Evolutionary conservation across 75 land plant genomes (phyloP).

Genomic region (Cupressus sempervirens): DNA sequence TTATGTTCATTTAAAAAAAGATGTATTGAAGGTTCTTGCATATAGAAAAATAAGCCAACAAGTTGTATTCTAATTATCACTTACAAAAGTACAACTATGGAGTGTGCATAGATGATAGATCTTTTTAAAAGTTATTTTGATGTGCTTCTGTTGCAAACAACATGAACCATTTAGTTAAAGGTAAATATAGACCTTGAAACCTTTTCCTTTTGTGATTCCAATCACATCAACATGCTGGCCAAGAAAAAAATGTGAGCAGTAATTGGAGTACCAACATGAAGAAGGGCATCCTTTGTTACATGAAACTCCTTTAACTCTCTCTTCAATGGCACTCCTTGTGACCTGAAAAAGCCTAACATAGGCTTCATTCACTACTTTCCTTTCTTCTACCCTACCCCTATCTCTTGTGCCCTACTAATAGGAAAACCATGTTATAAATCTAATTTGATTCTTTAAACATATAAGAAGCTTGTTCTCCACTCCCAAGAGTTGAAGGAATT

Average conservation of each 20-base stretch:
- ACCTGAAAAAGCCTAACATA: constrained; percentile 83
- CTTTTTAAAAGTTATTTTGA: not conserved
- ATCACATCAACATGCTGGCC: constrained; percentile 92
- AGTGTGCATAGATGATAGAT: not conserved
- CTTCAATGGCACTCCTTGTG: constrained; percentile 88
- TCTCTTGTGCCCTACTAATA: constrained; percentile 35
- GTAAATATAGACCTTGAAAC: constrained; percentile 73
- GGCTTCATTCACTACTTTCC: constrained; percentile 83
- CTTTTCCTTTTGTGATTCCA: constrained; percentile 86
- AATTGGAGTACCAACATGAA: constrained; percentile 81
- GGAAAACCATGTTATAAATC: constrained; percentile 10
- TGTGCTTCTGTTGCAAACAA: not conserved
- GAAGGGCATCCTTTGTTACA: constrained; percentile 86
- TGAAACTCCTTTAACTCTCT: constrained; percentile 89
- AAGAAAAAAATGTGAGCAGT: constrained; percentile 90
- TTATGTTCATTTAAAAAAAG: not conserved
- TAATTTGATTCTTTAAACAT: not conserved
- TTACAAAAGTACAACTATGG: not conserved
- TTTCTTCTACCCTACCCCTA: constrained; percentile 94
- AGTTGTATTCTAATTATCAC: not conserved
- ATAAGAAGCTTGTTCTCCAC: not conserved
- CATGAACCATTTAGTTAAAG: not conserved
- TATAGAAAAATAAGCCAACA: not conserved
- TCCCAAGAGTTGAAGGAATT: not conserved
- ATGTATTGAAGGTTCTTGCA: not conserved